Conservation (phyloP, 2,329 filamentous ascomycete species). For the Claviceps pazoutovae region DNA sequence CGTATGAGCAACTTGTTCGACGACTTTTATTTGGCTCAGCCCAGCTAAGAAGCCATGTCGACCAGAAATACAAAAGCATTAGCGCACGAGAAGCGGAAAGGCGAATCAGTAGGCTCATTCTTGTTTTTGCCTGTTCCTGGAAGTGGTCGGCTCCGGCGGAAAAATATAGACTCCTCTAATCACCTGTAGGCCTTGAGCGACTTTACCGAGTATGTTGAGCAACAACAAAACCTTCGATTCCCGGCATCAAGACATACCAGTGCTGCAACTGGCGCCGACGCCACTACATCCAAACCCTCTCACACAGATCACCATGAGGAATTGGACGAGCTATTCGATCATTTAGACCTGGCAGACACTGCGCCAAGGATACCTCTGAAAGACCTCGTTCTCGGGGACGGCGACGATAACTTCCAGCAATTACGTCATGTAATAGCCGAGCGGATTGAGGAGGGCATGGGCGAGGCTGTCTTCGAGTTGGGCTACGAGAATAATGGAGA, state of each 20-base stretch:
- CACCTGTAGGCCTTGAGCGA: slow-evolving; percentile 59
- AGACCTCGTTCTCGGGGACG: slow-evolving; percentile 54
- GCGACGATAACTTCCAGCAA: slow-evolving; percentile 46
- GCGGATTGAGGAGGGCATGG: slow-evolving; percentile 68
- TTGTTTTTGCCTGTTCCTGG: neutral
- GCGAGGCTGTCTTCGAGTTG: slow-evolving; percentile 82
- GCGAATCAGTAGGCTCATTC: slow-evolving; percentile 54
- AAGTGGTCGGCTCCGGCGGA: neutral
- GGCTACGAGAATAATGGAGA: slow-evolving; percentile 85
- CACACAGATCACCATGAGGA: slow-evolving; percentile 53
- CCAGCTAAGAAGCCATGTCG: slow-evolving; percentile 32
- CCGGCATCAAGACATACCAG: slow-evolving; percentile 24
- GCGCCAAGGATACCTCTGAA: slow-evolving; percentile 55
- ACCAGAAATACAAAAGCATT: slow-evolving; percentile 45
- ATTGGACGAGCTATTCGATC: slow-evolving; percentile 82
- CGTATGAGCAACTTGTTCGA: neutral
- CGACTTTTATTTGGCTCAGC: slow-evolving; percentile 9
- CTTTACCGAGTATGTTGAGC: slow-evolving; percentile 94
- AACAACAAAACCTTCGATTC: slow-evolving; percentile 68
- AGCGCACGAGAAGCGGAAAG: slow-evolving; percentile 68
- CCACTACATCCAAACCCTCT: slow-evolving; percentile 10
- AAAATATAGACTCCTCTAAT: slow-evolving; percentile 2
- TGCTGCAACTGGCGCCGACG: slow-evolving; percentile 15
- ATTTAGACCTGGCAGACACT: slow-evolving; percentile 66
- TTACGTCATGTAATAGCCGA: slow-evolving; percentile 52